These are phyloP conservation scores for Harrya chromipes DNA, from an alignment of 768 basidiomycete species.

Conservation along the genomic window DNA sequence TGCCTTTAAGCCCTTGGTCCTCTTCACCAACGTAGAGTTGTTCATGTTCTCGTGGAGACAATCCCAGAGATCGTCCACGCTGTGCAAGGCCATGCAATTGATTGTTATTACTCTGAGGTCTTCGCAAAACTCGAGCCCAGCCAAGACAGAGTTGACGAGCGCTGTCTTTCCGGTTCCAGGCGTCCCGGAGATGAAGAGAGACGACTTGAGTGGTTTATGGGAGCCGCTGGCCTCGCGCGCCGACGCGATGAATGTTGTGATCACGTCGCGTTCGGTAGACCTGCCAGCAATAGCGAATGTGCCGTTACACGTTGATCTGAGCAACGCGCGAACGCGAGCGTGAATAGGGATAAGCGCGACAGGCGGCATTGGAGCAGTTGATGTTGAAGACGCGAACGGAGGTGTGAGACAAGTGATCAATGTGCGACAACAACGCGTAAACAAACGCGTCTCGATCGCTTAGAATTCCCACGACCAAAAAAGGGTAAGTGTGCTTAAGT, in stretches of 20 bases:
- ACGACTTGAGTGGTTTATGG: constrained; percentile 31
- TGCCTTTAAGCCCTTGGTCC: constrained; percentile 36
- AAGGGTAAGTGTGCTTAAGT: no score
- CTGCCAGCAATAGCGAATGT: constrained; percentile 61
- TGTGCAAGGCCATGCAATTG: constrained; percentile 79
- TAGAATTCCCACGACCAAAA: constrained; percentile 15
- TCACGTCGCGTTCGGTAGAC: constrained; percentile 53
- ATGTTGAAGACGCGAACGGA: constrained; percentile 36
- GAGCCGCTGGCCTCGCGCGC: constrained; percentile 39
- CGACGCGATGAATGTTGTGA: constrained; percentile 56
- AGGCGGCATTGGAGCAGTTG: constrained; percentile 54
- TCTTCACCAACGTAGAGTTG: constrained; percentile 33
- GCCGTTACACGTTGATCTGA: constrained; percentile 68
- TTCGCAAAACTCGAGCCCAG: constrained; percentile 35
- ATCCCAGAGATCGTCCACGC: constrained; percentile 69
- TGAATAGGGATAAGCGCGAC: constrained; percentile 40
- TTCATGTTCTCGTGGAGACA: constrained; percentile 58
- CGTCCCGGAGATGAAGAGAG: constrained; percentile 87
- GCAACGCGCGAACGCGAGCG: constrained; percentile 65
- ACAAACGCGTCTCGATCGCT: constrained; percentile 25
- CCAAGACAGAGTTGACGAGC: constrained; percentile 64
- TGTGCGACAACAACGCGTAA: constrained; percentile 28
- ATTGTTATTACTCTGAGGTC: constrained; percentile 53
- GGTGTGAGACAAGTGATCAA: no score
- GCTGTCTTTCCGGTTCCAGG: constrained; percentile 95